A percentile compares a stretch with the other conserved stretches of the same genome.
Evolutionary conservation across 2,329 filamentous ascomycete genomes (phyloP).

Genomic region (Fusarium longipes): DNA sequence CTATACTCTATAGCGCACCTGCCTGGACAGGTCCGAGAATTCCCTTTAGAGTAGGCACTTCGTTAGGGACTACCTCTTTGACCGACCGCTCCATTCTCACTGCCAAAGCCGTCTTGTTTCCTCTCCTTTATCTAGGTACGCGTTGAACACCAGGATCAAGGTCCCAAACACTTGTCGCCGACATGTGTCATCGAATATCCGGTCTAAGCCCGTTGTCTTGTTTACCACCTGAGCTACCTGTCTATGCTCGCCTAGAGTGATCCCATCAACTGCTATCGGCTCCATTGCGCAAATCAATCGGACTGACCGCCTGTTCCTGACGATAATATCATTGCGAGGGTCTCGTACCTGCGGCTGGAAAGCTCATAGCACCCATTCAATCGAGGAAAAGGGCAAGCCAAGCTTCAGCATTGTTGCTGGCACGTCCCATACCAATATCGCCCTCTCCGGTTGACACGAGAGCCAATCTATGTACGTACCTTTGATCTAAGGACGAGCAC

Average conservation of each 20-base stretch:
- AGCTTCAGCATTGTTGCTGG: constrained; percentile 27
- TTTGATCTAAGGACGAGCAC: constrained; percentile 32
- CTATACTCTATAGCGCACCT: constrained; percentile 1
- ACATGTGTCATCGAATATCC: constrained; percentile 34
- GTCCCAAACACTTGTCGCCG: constrained; percentile 24
- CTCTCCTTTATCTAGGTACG: no score
- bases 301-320: constrained; percentile 22
- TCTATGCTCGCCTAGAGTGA: constrained; percentile 15
- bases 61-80: constrained; percentile 22
- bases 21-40: constrained; percentile 22
- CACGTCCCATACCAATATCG: constrained; percentile 44
- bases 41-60: constrained; percentile 29
- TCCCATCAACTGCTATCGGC: constrained; percentile 24
- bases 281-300: constrained; percentile 13
- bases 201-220: constrained; percentile 35
- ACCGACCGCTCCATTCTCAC: constrained; percentile 6
- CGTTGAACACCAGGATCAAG: constrained; percentile 45
- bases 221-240: background rate
- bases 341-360: constrained; percentile 20
- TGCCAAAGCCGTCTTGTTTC: constrained; percentile 8
- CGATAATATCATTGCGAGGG: constrained; percentile 17
- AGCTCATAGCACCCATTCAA: constrained; percentile 9
- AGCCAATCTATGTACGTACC: constrained; percentile 32
- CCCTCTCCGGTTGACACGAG: constrained; percentile 42
- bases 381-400: constrained; percentile 11